Evolutionary conservation across 495 filamentous ascomycete species (phyloP).

Genomic region (Podospora pseudoanserina): DNA sequence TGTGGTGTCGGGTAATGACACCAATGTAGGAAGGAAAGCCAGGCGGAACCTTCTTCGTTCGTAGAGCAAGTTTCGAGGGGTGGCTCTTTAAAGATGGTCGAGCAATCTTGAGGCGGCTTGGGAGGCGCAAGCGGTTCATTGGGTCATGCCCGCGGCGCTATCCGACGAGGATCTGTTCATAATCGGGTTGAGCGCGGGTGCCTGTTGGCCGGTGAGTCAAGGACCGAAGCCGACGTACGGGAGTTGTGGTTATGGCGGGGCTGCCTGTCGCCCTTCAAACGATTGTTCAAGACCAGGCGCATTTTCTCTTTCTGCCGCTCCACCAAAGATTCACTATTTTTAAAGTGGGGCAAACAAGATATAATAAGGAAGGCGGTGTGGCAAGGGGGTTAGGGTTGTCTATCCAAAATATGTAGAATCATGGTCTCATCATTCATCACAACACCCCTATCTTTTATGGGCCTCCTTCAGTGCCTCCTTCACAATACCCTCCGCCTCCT

Average conservation of each 20-base stretch:
- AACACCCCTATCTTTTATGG: neutral
- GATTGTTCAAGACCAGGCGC: too few species aligned
- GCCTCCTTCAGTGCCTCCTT: constrained; percentile 35
- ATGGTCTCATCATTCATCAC: neutral
- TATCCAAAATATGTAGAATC: neutral
- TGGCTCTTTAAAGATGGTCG: neutral
- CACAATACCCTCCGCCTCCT: constrained; percentile 49
- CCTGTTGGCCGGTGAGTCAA: neutral
- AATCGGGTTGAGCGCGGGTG: neutral
- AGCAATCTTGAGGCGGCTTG: neutral
- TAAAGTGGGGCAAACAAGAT: neutral
- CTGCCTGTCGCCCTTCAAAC: too few species aligned
- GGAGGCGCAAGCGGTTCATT: neutral
- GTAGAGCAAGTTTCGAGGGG: neutral
- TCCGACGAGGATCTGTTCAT: neutral
- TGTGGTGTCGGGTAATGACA: neutral
- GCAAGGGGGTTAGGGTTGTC: neutral
- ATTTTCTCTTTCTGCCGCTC: neutral
- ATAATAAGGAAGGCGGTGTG: neutral
- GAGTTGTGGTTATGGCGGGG: neutral
- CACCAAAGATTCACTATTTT: neutral
- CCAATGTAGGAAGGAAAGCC: neutral
- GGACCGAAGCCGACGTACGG: neutral
- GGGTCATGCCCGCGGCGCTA: neutral
- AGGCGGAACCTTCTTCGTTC: neutral